These are phyloP conservation scores for Beverwykella pulmonaria DNA, from an alignment of 495 filamentous ascomycete species.

Conservation along the genomic window DNA sequence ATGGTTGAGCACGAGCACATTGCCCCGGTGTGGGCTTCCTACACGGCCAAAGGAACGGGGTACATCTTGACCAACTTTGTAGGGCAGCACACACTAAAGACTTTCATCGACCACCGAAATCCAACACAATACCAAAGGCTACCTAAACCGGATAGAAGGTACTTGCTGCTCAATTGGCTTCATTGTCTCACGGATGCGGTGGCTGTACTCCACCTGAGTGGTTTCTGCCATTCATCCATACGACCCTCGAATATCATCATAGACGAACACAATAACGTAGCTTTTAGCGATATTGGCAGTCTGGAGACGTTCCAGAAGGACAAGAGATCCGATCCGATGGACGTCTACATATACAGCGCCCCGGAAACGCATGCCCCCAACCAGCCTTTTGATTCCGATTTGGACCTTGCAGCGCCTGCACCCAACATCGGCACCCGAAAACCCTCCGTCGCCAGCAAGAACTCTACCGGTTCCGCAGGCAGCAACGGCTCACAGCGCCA, in stretches of 20 bases:
- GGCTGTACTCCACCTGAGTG: conserved; percentile 72
- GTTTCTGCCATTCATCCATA: conserved; percentile 76
- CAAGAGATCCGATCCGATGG: conserved; percentile 63
- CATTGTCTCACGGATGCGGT: conserved; percentile 81
- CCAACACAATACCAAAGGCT: conserved; percentile 64
- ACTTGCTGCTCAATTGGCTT: conserved; percentile 78
- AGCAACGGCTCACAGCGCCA: conserved; percentile 24
- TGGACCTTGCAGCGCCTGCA: background rate
- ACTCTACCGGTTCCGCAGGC: conserved; percentile 24
- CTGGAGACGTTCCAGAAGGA: conserved; percentile 60
- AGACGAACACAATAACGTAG: conserved; percentile 69
- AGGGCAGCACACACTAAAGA: conserved; percentile 74
- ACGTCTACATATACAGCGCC: conserved; percentile 84
- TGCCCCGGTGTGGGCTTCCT: conserved; percentile 78
- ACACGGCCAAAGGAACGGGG: conserved; percentile 70
- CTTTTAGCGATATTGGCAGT: conserved; percentile 71
- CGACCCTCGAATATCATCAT: conserved; percentile 81
- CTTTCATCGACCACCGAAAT: conserved; percentile 66
- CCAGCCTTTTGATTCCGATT: background rate
- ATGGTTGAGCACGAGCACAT: conserved; percentile 77
- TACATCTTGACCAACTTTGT: conserved; percentile 77
- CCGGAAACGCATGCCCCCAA: conserved; percentile 59
- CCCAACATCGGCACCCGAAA: conserved; percentile 18
- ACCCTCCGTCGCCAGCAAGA: conserved; percentile 32
- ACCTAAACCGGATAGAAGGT: conserved; percentile 68